Evolutionary conservation across 169 alveolate genomes (phyloP).

Genomic region (Blepharisma undulans): DNA sequence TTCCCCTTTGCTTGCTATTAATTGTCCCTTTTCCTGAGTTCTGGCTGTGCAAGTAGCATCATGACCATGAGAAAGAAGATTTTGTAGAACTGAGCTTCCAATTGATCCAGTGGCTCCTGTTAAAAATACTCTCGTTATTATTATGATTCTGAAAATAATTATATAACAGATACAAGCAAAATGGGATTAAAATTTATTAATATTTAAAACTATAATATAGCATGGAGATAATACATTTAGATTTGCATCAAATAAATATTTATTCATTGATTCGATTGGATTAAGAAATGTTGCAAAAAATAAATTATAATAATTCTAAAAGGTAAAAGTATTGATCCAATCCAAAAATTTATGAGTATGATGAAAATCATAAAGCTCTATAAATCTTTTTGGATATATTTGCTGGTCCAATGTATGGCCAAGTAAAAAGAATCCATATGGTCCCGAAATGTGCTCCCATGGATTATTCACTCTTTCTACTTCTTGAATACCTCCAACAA

Average conservation of each 20-base stretch:
- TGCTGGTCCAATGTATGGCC: not conserved
- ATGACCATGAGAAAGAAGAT: not conserved
- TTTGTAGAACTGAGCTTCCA: not conserved
- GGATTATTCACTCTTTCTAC: not conserved
- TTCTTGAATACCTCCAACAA: not conserved
- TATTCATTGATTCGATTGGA: no score
- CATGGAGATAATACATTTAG: no score
- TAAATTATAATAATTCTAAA: no score
- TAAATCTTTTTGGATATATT: not conserved
- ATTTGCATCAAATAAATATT: no score
- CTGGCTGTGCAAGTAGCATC: not conserved
- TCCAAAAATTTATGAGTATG: not conserved
- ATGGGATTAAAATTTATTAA: no score
- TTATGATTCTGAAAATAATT: no score
- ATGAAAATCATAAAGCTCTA: not conserved
- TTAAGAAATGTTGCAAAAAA: no score
- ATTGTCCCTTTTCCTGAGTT: not conserved
- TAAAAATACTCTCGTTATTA: not conserved
- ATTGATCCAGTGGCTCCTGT: slow-evolving; percentile 7
- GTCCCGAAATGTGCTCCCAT: not conserved
- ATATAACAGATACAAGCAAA: no score
- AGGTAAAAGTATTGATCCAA: no score
- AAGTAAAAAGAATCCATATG: not conserved
- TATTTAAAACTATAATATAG: no score
- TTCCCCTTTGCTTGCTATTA: not conserved